Percentiles rank a stretch among this genome's conserved stretches.
Conservation (phyloP, 1,139 yeast species). For the Kodamaea arcana region DNA sequence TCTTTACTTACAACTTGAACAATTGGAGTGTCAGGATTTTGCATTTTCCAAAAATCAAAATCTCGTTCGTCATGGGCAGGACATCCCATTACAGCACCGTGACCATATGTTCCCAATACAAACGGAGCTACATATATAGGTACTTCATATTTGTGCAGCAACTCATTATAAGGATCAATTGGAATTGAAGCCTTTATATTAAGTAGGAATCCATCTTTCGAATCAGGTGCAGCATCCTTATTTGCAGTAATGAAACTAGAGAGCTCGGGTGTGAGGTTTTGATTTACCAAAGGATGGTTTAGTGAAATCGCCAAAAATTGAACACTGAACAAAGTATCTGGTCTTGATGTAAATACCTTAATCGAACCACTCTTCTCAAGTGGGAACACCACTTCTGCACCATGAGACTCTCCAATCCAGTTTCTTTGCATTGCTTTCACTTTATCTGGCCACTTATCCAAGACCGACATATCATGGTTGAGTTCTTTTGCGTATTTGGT, state of each 20-base stretch:
- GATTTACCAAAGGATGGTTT: constrained; percentile 59
- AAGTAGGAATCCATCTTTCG: constrained; percentile 64
- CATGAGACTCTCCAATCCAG: constrained; percentile 90
- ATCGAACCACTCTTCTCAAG: constrained; percentile 20
- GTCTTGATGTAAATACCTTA: constrained; percentile 76
- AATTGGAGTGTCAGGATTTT: constrained; percentile 45
- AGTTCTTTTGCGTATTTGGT: constrained; percentile 73
- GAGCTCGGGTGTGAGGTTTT: constrained; percentile 38
- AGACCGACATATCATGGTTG: constrained; percentile 53
- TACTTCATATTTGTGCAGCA: constrained; percentile 22
- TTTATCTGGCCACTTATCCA: constrained; percentile 79
- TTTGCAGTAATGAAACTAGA: constrained; percentile 39
- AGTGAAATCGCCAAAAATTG: constrained; percentile 77
- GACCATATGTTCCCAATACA: constrained; percentile 77
- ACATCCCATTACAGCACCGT: constrained; percentile 96
- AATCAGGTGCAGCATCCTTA: constrained; percentile 36
- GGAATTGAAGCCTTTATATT: constrained; percentile 59
- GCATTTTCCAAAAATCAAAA: constrained; percentile 68
- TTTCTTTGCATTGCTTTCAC: constrained; percentile 87
- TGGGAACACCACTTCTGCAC: constrained; percentile 63
- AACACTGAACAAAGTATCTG: constrained; percentile 80
- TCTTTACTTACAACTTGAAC: constrained; percentile 39
- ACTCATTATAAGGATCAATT: constrained; percentile 31
- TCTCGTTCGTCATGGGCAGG: constrained; percentile 93
- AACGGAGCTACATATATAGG: constrained; percentile 91